phyloP scores from a whole-genome alignment of 805 yeast genomes.

The Wickerhamiella occidentalis region DNA sequence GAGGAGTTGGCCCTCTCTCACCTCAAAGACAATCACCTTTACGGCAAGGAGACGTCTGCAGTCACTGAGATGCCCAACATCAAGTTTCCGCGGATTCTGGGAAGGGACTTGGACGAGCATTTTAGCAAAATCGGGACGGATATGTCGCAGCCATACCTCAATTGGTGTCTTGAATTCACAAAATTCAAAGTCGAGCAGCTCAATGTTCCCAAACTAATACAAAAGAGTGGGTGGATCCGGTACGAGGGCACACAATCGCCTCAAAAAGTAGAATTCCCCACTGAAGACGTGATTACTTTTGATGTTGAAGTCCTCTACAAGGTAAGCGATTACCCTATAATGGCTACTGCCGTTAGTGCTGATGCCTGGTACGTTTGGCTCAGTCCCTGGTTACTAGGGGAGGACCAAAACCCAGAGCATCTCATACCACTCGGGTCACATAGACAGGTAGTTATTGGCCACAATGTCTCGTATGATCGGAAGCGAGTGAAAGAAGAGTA shows the following conservation, averaged over 20 bases:
- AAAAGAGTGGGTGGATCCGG: constrained; percentile 70
- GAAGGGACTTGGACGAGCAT: constrained; percentile 69
- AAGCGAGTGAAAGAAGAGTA: constrained; percentile 81
- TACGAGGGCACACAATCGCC: constrained; percentile 47
- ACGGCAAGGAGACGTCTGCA: constrained; percentile 17
- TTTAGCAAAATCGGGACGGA: constrained; percentile 52
- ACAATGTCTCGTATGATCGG: constrained; percentile 82
- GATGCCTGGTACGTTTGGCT: constrained; percentile 93
- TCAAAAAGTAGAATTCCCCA: constrained; percentile 49
- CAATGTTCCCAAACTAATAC: constrained; percentile 40
- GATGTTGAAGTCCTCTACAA: constrained; percentile 85
- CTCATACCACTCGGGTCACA: constrained; percentile 62
- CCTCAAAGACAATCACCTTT: constrained; percentile 12
- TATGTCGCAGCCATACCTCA: constrained; percentile 48
- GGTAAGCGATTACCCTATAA: constrained; percentile 55
- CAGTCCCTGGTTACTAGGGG: constrained; percentile 64
- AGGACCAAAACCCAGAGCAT: constrained; percentile 38
- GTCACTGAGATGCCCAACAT: constrained; percentile 13
- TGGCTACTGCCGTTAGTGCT: constrained; percentile 68
- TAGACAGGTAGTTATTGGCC: constrained; percentile 67
- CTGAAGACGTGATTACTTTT: constrained; percentile 61
- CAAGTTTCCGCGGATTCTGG: constrained; percentile 60
- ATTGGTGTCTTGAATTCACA: constrained; percentile 38
- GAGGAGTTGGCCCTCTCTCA: constrained; percentile 15
- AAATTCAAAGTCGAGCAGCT: constrained; percentile 18